Base-by-base conservation (phyloP, 148 eudicot species). In the Nyssa sinensis region DNA sequence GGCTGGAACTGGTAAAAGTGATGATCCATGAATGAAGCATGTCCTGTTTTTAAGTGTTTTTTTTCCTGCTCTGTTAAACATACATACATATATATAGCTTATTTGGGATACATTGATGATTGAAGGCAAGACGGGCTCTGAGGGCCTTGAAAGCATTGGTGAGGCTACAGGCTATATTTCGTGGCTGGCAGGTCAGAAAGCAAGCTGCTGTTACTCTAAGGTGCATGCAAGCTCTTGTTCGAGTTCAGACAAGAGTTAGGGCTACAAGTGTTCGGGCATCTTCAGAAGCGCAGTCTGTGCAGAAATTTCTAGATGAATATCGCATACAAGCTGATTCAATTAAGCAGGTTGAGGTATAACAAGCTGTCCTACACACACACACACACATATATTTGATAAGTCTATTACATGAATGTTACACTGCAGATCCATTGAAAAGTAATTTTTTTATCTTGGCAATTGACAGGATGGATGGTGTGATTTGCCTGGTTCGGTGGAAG, bases 211-310 rank as follows among this genome's bases (percentile, higher is more conserved):
- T 94, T 27, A 94, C 98, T 19, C 81, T 91, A 21, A 78, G 87
- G 79, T 91, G 98, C 67, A 94, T 94, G 98, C 98, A 94, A 78
- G 94, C 98, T 67, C n/a, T n/a, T n/a, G n/a, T n/a, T n/a, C n/a
- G n/a, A n/a, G n/a, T n/a, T n/a, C n/a, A n/a, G n/a, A n/a, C n/a
- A n/a, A n/a, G n/a, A n/a, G n/a, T n/a, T n/a, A n/a, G n/a, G n/a
- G n/a, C n/a, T n/a, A n/a, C n/a, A n/a, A n/a, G n/a, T n/a, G n/a
- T n/a, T n/a, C n/a, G n/a, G n/a, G n/a, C n/a, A n/a, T n/a, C n/a
- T n/a, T n/a, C n/a, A n/a, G n/a, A n/a, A n/a, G n/a, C n/a, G 67
- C 23, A 64, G 12, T 33, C 12, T 1, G 9, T 17, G 11, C 66
- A 62, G 23, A 79, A 79, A 71, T 74, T 71, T 0, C 75, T 74